Percentiles rank a stretch among this genome's conserved stretches.
phyloP scores from a whole-genome alignment of 2,329 filamentous ascomycete species.

The Cercospora zeina region DNA sequence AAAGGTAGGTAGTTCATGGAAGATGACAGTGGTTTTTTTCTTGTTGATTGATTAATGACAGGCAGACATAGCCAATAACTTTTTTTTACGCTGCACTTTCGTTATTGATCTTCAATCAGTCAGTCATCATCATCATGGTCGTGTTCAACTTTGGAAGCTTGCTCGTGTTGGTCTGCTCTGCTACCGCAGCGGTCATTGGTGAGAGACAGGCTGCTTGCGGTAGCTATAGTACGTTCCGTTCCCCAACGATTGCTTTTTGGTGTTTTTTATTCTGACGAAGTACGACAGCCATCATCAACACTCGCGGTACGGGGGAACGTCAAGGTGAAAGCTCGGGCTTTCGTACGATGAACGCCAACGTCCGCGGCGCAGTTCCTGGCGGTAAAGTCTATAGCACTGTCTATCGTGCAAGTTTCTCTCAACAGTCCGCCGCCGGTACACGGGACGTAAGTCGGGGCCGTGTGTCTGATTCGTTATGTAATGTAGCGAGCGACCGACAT shows the following conservation, averaged over 20 bases:
- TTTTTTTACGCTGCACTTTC: neutral
- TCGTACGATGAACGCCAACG: conserved; percentile 40
- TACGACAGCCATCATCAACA: conserved; percentile 32
- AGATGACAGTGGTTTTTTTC: too few species aligned
- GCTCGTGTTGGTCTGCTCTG: conserved; percentile 16
- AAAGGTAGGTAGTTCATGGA: too few species aligned
- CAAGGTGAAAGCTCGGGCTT: conserved; percentile 37
- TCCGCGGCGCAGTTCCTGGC: conserved; percentile 35
- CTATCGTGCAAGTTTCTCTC: conserved; percentile 37
- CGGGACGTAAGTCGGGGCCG: conserved; percentile 27
- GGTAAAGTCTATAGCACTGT: conserved; percentile 43
- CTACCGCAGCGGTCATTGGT: conserved; percentile 15
- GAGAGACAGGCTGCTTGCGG: conserved; percentile 21
- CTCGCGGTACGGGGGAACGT: conserved; percentile 33
- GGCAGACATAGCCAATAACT: neutral
- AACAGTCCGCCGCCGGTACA: conserved; percentile 38
- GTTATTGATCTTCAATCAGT: neutral
- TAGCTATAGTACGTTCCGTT: conserved; percentile 23
- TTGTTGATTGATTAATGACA: too few species aligned
- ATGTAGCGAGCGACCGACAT: too few species aligned
- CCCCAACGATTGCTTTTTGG: neutral
- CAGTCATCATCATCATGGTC: conserved; percentile 14
- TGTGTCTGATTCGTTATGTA: neutral
- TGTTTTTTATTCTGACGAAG: neutral
- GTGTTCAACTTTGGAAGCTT: conserved; percentile 1